Evolutionary conservation across 352 stramenopile species (phyloP).

Genomic region (Phytopythium helicoides): DNA sequence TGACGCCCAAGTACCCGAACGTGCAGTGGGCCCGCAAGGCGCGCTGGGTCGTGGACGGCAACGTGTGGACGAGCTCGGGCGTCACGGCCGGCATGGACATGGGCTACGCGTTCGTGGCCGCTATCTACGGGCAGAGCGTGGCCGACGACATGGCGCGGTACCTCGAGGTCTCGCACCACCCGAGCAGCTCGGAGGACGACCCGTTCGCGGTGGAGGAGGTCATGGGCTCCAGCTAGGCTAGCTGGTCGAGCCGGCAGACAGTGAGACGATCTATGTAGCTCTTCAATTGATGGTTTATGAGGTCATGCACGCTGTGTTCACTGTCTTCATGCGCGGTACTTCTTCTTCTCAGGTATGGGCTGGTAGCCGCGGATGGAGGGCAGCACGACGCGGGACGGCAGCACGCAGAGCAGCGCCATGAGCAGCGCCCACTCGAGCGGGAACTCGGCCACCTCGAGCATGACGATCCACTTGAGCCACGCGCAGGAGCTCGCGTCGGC

Average conservation of each 20-base stretch:
- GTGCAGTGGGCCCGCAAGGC: constrained; percentile 56
- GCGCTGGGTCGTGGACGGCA: constrained; percentile 57
- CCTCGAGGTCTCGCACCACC: constrained; percentile 43
- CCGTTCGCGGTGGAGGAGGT: constrained; percentile 30
- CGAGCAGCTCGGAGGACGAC: constrained; percentile 31
- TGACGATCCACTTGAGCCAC: constrained; percentile 52
- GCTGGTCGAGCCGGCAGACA: neutral
- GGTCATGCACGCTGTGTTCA: neutral
- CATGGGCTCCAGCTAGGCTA: neutral
- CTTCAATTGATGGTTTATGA: neutral
- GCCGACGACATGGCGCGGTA: constrained; percentile 29
- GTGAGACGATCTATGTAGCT: too few relatives aligned
- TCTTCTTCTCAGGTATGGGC: constrained; percentile 32
- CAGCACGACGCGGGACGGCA: constrained; percentile 46
- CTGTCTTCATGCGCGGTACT: constrained; percentile 2
- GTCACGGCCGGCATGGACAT: constrained; percentile 67
- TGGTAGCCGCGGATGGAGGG: constrained; percentile 58
- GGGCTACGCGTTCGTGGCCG: constrained; percentile 41
- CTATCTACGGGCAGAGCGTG: constrained; percentile 18
- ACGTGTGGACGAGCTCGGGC: constrained; percentile 57
- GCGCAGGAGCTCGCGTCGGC: constrained; percentile 12
- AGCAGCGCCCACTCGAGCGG: constrained; percentile 59
- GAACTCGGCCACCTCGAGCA: constrained; percentile 62
- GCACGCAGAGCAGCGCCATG: constrained; percentile 53
- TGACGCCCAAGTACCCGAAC: constrained; percentile 24